phyloP scores from a whole-genome alignment of 345 rosid species.

The Sonneratia caseolaris region DNA sequence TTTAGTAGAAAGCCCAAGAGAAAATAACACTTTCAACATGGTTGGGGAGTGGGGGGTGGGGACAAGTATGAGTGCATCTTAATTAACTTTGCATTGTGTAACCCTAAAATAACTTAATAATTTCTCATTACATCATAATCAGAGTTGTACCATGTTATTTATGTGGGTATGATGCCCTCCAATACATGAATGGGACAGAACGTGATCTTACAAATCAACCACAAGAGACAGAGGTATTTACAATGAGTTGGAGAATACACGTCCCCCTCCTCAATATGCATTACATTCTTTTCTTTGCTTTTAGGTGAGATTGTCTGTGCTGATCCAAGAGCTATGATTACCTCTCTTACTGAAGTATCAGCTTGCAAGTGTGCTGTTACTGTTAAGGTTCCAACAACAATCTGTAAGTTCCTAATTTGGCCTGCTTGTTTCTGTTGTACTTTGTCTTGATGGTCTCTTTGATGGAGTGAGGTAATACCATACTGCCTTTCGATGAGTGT shows the following conservation, averaged over 20 bases:
- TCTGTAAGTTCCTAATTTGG: slow-evolving; percentile 41
- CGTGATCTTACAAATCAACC: slow-evolving; percentile 86
- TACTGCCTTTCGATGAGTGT: neutral
- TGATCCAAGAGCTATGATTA: slow-evolving; percentile 82
- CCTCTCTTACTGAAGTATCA: slow-evolving; percentile 81
- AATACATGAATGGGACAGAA: slow-evolving; percentile 66
- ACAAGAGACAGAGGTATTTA: slow-evolving; percentile 73
- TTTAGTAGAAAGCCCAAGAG: neutral
- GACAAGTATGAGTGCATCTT: neutral
- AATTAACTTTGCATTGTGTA: neutral
- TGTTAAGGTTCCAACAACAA: slow-evolving; percentile 68
- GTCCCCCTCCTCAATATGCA: neutral
- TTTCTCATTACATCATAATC: neutral
- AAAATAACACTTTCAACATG: neutral
- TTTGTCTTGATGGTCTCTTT: neutral
- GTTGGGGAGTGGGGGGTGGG: no score
- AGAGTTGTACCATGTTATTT: neutral
- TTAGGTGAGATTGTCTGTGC: slow-evolving; percentile 93
- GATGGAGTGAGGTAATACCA: neutral
- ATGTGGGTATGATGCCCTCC: slow-evolving; percentile 80
- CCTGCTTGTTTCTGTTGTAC: neutral
- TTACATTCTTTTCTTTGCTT: slow-evolving; percentile 7
- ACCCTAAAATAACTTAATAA: neutral
- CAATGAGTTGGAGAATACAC: neutral
- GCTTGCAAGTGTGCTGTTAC: slow-evolving; percentile 97